phyloP scores from a whole-genome alignment of 108 stramenopile species.

The Skeletonema menzelii region DNA sequence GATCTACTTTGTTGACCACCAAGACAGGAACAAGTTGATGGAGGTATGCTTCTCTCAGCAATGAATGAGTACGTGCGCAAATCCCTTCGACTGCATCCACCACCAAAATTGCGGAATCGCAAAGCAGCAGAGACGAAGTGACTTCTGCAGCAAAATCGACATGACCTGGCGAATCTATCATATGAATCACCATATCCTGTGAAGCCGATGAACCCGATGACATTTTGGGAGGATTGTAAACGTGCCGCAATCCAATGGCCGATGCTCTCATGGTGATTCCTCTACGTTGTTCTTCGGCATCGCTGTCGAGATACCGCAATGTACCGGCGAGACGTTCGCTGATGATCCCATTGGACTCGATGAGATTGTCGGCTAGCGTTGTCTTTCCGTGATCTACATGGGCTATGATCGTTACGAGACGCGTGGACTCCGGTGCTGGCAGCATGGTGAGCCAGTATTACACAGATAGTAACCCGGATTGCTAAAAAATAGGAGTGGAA shows the following conservation, averaged over 20 bases:
- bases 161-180: constrained; percentile 98
- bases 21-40: constrained; percentile 90
- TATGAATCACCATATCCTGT: constrained; percentile 81
- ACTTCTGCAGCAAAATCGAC: constrained; percentile 97
- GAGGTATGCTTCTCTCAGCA: constrained; percentile 89
- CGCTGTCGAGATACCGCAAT: constrained; percentile 81
- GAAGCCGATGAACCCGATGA: background rate
- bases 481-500: no score
- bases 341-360: constrained; percentile 88
- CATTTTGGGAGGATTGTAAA: constrained; percentile 31
- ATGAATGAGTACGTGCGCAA: constrained; percentile 95
- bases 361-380: constrained; percentile 93
- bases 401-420: constrained; percentile 96
- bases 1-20: constrained; percentile 94
- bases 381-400: constrained; percentile 99
- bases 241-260: constrained; percentile 87
- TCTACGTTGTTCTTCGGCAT: constrained; percentile 93
- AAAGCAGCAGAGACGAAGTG: constrained; percentile 87
- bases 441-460: constrained; percentile 41
- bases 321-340: constrained; percentile 85
- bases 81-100: constrained; percentile 97
- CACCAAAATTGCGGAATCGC: constrained; percentile 93
- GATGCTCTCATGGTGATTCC: constrained; percentile 98
- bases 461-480: no score
- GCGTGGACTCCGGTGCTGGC: constrained; percentile 73